These are phyloP conservation scores for Hypoxylon sp. DNA, from an alignment of 2,329 filamentous ascomycete genomes.

Conservation along the genomic window DNA sequence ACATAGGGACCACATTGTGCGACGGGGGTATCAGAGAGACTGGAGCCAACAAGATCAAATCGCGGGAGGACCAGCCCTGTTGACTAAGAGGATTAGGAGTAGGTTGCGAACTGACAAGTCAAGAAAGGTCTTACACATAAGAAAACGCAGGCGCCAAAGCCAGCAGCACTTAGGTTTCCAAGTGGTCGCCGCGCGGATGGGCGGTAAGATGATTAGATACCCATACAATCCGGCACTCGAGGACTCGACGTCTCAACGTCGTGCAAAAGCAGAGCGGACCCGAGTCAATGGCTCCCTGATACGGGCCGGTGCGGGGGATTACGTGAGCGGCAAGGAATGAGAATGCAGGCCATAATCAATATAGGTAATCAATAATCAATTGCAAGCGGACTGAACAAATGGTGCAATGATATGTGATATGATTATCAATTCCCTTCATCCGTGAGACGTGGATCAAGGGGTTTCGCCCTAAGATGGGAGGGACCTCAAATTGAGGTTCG, in stretches of 20 bases:
- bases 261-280: slow-evolving; percentile 23
- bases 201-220: slow-evolving; percentile 16
- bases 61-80: slow-evolving; percentile 14
- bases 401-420: slow-evolving; percentile 1
- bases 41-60: slow-evolving; percentile 18
- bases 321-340: slow-evolving; percentile 24
- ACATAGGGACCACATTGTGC: slow-evolving; percentile 18
- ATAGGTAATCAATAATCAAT: slow-evolving; percentile 9
- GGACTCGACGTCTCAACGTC: slow-evolving; percentile 7
- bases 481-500: slow-evolving; percentile 1
- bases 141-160: background rate
- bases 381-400: slow-evolving; percentile 11
- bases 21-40: slow-evolving; percentile 12
- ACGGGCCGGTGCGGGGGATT: slow-evolving; percentile 37
- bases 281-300: slow-evolving; percentile 32
- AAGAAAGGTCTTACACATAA: background rate
- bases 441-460: background rate
- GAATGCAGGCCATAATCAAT: slow-evolving; percentile 16
- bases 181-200: slow-evolving; percentile 3
- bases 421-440: slow-evolving; percentile 12
- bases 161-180: slow-evolving; percentile 1
- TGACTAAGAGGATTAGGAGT: slow-evolving; percentile 12
- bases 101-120: slow-evolving; percentile 7
- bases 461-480: background rate
- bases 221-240: slow-evolving; percentile 27